Conservation (phyloP, 2,329 filamentous ascomycete species). For the Fusarium pseudocircinatum region DNA sequence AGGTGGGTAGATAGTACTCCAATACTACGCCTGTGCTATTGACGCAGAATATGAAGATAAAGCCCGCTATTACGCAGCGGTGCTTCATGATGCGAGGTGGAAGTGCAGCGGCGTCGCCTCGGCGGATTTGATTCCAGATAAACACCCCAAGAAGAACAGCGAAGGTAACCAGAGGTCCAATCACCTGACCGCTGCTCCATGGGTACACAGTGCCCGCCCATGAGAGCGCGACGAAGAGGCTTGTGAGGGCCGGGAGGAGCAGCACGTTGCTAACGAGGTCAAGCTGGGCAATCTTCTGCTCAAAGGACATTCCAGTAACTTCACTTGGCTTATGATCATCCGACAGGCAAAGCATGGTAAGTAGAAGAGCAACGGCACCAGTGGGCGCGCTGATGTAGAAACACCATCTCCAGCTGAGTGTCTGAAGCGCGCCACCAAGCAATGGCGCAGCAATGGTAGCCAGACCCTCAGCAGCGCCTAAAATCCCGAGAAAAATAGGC, state of each 20-base stretch:
- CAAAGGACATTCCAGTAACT: fast-evolving
- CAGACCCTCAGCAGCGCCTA: conserved; percentile 30
- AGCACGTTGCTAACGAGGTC: conserved; percentile 39
- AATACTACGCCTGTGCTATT: conserved; percentile 44
- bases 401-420: conserved; percentile 49
- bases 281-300: conserved; percentile 5
- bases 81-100: conserved; percentile 53
- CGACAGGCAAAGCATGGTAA: not conserved
- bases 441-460: conserved; percentile 37
- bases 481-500: not conserved
- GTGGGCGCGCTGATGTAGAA: conserved; percentile 48
- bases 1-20: conserved; percentile 52
- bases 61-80: conserved; percentile 49
- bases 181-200: conserved; percentile 43
- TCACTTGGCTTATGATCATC: not conserved
- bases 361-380: not conserved
- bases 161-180: conserved; percentile 27
- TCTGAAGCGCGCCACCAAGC: conserved; percentile 42
- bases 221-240: conserved; percentile 58
- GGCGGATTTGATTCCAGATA: not conserved
- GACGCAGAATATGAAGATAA: conserved; percentile 49
- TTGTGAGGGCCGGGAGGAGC: conserved; percentile 50
- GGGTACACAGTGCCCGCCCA: conserved; percentile 53
- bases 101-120: conserved; percentile 48
- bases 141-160: not conserved